Evolutionary conservation across 1,139 yeast species (phyloP).

Genomic region (Kodamaea fungicola): DNA sequence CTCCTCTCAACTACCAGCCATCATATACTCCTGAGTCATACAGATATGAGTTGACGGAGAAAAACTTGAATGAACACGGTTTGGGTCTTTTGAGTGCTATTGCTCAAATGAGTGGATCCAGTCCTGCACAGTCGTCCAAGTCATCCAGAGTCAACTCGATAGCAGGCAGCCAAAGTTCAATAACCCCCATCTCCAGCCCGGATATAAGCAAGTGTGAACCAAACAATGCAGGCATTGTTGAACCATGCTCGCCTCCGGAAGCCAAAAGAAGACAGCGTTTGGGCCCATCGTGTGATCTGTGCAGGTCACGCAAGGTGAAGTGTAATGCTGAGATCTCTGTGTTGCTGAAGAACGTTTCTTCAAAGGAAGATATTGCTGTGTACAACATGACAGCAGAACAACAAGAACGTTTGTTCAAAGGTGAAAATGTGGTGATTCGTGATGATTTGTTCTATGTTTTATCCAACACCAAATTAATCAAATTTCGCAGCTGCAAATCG

Average conservation of each 20-base stretch:
- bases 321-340: constrained; percentile 61
- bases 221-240: constrained; percentile 1
- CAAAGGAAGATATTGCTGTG: constrained; percentile 2
- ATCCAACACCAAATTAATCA: constrained; percentile 38
- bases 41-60: constrained; percentile 9
- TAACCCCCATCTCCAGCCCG: constrained; percentile 5
- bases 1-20: constrained; percentile 5
- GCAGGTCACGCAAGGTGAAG: constrained; percentile 69
- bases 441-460: constrained; percentile 13
- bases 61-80: constrained; percentile 12
- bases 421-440: constrained; percentile 10
- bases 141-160: constrained; percentile 2
- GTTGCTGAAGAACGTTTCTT: constrained; percentile 7
- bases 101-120: constrained; percentile 7
- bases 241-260: constrained; percentile 1
- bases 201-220: not conserved
- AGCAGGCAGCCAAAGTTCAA: constrained; percentile 1
- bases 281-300: constrained; percentile 75
- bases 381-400: constrained; percentile 6
- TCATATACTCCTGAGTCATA: constrained; percentile 3
- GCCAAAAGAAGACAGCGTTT: constrained; percentile 55
- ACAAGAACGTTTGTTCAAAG: constrained; percentile 5
- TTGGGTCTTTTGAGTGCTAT: constrained; percentile 15
- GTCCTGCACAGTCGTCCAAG: not conserved
- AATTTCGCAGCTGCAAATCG: constrained; percentile 48